These are phyloP conservation scores for Cynanchum wilfordii DNA, from an alignment of 257 asterid species.

Conservation along the genomic window DNA sequence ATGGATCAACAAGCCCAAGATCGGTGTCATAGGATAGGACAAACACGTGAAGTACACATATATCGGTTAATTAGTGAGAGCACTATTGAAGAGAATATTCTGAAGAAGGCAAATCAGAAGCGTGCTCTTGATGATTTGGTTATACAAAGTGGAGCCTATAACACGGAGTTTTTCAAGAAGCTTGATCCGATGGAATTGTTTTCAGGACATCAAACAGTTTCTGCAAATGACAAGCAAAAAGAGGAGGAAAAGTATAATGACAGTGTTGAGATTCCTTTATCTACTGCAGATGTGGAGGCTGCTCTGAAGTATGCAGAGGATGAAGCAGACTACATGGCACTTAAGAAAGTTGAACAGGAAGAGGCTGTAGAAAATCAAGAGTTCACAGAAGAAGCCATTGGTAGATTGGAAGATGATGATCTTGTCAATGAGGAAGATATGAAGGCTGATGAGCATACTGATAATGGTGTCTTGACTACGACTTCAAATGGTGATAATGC, in stretches of 20 bases:
- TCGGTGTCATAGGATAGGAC: slow-evolving; percentile 99
- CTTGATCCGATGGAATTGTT: slow-evolving; percentile 90
- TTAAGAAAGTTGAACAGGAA: slow-evolving; percentile 96
- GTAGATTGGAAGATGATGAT: slow-evolving; percentile 87
- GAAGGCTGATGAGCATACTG: slow-evolving; percentile 62
- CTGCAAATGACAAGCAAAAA: slow-evolving; percentile 31
- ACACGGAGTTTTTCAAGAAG: slow-evolving; percentile 92
- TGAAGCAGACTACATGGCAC: slow-evolving; percentile 99
- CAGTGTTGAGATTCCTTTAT: slow-evolving; percentile 49
- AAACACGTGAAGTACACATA: slow-evolving; percentile 96
- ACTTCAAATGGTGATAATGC: not conserved
- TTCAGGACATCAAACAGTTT: slow-evolving; percentile 56
- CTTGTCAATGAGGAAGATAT: slow-evolving; percentile 75
- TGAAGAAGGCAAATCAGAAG: slow-evolving; percentile 96
- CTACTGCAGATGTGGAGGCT: slow-evolving; percentile 90
- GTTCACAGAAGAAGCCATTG: slow-evolving; percentile 89
- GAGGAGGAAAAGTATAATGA: slow-evolving; percentile 41
- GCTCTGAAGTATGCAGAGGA: slow-evolving; percentile 96
- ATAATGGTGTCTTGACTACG: slow-evolving; percentile 31
- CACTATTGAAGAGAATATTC: slow-evolving; percentile 94
- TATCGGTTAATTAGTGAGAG: slow-evolving; percentile 95
- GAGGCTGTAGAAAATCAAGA: slow-evolving; percentile 99
- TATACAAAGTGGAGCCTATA: slow-evolving; percentile 93
- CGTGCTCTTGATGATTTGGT: slow-evolving; percentile 94
- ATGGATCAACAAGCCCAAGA: slow-evolving; percentile 99